phyloP scores from a whole-genome alignment of 176 grass and related monocot species.

The Poa annua region DNA sequence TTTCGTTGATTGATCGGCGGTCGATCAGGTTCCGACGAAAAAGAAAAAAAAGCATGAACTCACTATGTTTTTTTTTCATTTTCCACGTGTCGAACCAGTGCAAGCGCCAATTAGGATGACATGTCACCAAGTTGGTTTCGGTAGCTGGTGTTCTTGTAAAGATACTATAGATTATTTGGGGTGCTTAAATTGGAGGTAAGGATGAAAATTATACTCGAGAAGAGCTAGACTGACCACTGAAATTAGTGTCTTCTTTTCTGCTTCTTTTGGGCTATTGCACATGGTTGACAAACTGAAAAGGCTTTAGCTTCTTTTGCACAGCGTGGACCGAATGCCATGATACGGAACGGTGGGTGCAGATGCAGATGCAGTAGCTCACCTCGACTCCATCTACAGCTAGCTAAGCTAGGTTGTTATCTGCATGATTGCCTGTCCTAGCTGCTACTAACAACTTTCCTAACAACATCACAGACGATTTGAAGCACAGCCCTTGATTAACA shows the following conservation, averaged over 20 bases:
- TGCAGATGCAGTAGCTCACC: slow-evolving; percentile 4
- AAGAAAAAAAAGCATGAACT: neutral
- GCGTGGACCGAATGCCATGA: slow-evolving; percentile 27
- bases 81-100: neutral
- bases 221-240: neutral
- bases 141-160: neutral
- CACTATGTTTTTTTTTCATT: neutral
- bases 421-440: slow-evolving; percentile 11
- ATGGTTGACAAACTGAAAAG: slow-evolving; percentile 19
- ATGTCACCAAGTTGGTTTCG: neutral
- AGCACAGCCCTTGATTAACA: neutral
- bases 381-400: neutral
- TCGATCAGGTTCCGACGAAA: neutral
- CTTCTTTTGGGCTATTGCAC: neutral
- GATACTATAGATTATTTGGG: too few species aligned
- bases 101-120: neutral
- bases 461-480: neutral
- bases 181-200: too few species aligned
- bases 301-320: neutral
- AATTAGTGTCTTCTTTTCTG: neutral
- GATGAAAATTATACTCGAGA: neutral
- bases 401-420: neutral
- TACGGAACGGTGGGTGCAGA: slow-evolving; percentile 14
- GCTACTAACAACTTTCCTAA: neutral
- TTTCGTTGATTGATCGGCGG: neutral